phyloP scores from a whole-genome alignment of 2,329 filamentous ascomycete genomes.

The Hypoxylon sp. region DNA sequence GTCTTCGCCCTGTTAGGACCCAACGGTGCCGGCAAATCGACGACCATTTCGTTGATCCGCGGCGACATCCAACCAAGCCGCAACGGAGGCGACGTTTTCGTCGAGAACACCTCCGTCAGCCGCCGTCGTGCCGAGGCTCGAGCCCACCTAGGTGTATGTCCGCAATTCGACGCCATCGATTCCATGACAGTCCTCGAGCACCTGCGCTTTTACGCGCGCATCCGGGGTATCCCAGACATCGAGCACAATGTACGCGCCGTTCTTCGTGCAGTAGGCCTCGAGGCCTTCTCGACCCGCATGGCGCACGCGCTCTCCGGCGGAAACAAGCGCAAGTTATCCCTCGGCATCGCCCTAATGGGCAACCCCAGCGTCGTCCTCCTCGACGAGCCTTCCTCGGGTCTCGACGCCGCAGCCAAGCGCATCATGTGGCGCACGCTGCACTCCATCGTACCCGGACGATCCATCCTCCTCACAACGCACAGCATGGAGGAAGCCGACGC shows the following conservation, averaged over 20 bases:
- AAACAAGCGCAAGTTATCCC: conserved; percentile 91
- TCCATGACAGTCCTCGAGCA: conserved; percentile 92
- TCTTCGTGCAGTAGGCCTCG: conserved; percentile 84
- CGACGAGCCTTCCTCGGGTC: conserved; percentile 89
- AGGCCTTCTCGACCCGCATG: conserved; percentile 79
- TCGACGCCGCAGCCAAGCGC: conserved; percentile 91
- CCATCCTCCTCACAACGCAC: conserved; percentile 90
- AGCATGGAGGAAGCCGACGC: conserved; percentile 97
- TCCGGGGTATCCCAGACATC: conserved; percentile 82
- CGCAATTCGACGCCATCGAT: conserved; percentile 90
- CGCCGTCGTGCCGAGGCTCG: conserved; percentile 80
- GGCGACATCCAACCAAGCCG: conserved; percentile 84
- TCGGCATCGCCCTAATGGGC: conserved; percentile 93
- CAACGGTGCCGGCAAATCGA: conserved; percentile 93
- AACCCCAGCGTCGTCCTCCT: conserved; percentile 90
- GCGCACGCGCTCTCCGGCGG: conserved; percentile 87
- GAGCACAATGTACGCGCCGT: conserved; percentile 84
- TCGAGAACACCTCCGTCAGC: conserved; percentile 84
- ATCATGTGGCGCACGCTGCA: conserved; percentile 93
- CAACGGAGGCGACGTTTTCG: conserved; percentile 82
- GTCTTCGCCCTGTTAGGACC: conserved; percentile 92
- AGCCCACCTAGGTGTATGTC: conserved; percentile 88
- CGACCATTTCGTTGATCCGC: conserved; percentile 88
- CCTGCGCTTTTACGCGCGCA: conserved; percentile 86
- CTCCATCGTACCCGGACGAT: conserved; percentile 81